Evolutionary conservation across 2,329 filamentous ascomycete genomes (phyloP).

Genomic region (Colletotrichum musicola): DNA sequence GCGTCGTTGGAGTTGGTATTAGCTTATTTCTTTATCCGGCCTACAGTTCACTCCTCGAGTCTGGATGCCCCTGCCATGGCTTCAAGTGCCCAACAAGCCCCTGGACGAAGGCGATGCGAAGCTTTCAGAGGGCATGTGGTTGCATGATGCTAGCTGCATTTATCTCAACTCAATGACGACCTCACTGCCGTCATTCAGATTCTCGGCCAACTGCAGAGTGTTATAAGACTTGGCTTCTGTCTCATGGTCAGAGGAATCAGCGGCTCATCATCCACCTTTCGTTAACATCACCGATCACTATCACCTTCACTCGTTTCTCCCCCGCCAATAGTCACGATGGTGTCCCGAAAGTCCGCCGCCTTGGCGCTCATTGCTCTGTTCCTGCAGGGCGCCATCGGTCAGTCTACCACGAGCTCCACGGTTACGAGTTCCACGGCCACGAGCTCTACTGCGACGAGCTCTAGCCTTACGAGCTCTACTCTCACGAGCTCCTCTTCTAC

Average conservation of each 20-base stretch:
- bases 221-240: neutral
- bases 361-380: neutral
- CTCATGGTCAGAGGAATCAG: neutral
- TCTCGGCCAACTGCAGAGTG: neutral
- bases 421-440: no score
- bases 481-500: no score
- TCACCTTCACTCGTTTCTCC: neutral
- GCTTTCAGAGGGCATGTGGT: neutral
- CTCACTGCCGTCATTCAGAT: neutral
- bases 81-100: neutral
- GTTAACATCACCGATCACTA: neutral
- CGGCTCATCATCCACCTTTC: no score
- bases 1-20: no score
- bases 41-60: no score
- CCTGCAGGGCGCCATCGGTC: neutral
- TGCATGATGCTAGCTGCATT: neutral
- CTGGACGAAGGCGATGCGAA: neutral
- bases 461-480: no score
- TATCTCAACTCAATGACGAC: neutral
- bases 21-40: no score
- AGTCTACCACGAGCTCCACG: neutral
- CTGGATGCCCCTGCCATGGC: neutral
- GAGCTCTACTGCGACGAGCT: no score
- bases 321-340: neutral
- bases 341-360: neutral